These are phyloP conservation scores for Myotisia sp. DNA, from an alignment of 2,329 filamentous ascomycete genomes.

Conservation along the genomic window DNA sequence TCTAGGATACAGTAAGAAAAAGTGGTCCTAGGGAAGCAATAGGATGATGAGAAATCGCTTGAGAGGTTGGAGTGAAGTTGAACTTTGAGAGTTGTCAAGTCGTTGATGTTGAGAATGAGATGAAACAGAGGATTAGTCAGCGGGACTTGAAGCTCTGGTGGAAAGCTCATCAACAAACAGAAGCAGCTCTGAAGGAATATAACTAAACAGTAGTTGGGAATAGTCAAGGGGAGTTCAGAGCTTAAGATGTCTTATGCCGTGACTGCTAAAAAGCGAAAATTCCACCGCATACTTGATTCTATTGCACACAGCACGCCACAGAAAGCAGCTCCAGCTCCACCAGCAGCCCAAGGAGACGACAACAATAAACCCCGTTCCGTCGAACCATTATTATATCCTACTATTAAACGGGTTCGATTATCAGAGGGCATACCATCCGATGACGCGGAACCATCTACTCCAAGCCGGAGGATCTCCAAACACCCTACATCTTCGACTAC, in stretches of 20 bases:
- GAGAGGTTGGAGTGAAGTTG: too few relatives aligned
- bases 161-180: too few relatives aligned
- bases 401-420: conserved; percentile 13
- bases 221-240: too few relatives aligned
- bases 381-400: conserved; percentile 4
- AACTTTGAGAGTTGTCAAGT: too few relatives aligned
- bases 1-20: too few relatives aligned
- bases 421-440: conserved; percentile 6
- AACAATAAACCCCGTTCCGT: neutral
- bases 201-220: too few relatives aligned
- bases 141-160: too few relatives aligned
- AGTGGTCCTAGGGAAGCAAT: too few relatives aligned
- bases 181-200: too few relatives aligned
- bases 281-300: conserved; percentile 33
- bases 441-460: conserved; percentile 3
- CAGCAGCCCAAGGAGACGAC: neutral
- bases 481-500: conserved; percentile 17
- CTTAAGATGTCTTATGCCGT: conserved; percentile 32
- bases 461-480: conserved; percentile 1
- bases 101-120: too few relatives aligned
- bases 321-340: conserved; percentile 1
- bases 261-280: conserved; percentile 35
- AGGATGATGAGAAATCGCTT: too few relatives aligned
- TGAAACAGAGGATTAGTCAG: too few relatives aligned
- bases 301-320: conserved; percentile 21